Evolutionary conservation across 1,284 basidiomycete genomes (phyloP).

Genomic region (Irpex lacteus): DNA sequence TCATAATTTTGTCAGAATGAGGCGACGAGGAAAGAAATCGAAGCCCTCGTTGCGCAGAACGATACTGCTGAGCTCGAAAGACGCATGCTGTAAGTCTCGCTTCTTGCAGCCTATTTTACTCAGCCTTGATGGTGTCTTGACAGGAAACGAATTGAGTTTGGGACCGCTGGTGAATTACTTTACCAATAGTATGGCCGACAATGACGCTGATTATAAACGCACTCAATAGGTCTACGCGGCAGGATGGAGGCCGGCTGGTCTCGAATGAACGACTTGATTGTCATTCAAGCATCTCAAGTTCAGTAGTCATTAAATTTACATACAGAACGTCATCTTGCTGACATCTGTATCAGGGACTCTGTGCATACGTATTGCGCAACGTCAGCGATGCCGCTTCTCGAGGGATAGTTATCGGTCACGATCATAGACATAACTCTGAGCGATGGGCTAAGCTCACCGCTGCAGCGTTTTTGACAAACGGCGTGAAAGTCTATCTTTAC

Average conservation of each 20-base stretch:
- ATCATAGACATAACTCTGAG: constrained; percentile 77
- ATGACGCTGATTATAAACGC: neutral
- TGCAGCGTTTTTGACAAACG: constrained; percentile 59
- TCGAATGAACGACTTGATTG: constrained; percentile 82
- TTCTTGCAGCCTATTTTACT: neutral
- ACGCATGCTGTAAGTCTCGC: constrained; percentile 10
- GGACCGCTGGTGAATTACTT: constrained; percentile 67
- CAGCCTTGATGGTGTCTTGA: neutral
- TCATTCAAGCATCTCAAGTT: constrained; percentile 82
- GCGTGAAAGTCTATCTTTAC: constrained; percentile 70
- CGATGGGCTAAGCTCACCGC: constrained; percentile 76
- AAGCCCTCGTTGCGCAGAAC: constrained; percentile 8
- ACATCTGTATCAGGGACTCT: constrained; percentile 55
- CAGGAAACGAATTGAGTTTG: constrained; percentile 77
- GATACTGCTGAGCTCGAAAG: constrained; percentile 10
- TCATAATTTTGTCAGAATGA: constrained; percentile 5
- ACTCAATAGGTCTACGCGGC: constrained; percentile 64
- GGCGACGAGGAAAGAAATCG: constrained; percentile 8
- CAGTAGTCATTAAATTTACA: neutral
- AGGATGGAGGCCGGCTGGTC: constrained; percentile 85
- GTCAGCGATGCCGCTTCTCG: constrained; percentile 50
- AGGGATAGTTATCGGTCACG: constrained; percentile 80
- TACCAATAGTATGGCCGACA: too few species aligned
- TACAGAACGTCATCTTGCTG: neutral
- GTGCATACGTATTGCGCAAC: constrained; percentile 60